Evolutionary conservation across 2,329 filamentous ascomycete species (phyloP).

Genomic region (Cercospora nicotianae): DNA sequence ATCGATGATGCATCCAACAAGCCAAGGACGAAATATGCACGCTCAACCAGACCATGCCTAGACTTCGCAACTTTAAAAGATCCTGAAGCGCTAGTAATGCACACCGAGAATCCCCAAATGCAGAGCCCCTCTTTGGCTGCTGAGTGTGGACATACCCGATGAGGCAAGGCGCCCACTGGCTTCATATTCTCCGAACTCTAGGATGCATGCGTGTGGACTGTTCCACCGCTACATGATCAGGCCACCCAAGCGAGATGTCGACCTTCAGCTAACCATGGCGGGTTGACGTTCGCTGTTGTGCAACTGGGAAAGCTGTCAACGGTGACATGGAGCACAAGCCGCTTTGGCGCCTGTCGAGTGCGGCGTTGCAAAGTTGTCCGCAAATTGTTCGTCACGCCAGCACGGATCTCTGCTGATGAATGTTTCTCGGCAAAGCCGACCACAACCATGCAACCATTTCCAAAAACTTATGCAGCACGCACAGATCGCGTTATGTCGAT

Average conservation of each 20-base stretch:
- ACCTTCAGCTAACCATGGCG: not conserved
- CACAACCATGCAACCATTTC: not conserved
- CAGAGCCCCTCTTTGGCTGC: not conserved
- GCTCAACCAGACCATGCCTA: not conserved
- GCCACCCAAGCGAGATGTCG: not conserved
- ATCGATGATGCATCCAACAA: not conserved
- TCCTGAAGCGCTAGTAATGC: not conserved
- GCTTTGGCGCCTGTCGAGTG: not conserved
- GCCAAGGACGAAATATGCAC: not conserved
- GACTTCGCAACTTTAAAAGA: not conserved
- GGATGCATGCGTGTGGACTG: not conserved
- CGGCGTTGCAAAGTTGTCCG: not conserved
- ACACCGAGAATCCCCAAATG: not conserved
- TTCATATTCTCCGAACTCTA: not conserved
- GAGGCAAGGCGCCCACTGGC: not conserved
- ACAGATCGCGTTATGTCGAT: constrained; percentile 1
- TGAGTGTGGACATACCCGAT: not conserved
- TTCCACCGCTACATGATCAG: constrained; percentile 1
- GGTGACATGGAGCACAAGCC: not conserved
- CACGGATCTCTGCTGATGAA: not conserved
- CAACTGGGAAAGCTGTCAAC: not conserved
- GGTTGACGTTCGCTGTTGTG: not conserved
- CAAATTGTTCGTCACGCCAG: not conserved
- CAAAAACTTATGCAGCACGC: not conserved
- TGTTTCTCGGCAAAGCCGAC: not conserved